Conservation (phyloP, 192 early-diverging fungal genomes). For the Coemansia sp. region DNA sequence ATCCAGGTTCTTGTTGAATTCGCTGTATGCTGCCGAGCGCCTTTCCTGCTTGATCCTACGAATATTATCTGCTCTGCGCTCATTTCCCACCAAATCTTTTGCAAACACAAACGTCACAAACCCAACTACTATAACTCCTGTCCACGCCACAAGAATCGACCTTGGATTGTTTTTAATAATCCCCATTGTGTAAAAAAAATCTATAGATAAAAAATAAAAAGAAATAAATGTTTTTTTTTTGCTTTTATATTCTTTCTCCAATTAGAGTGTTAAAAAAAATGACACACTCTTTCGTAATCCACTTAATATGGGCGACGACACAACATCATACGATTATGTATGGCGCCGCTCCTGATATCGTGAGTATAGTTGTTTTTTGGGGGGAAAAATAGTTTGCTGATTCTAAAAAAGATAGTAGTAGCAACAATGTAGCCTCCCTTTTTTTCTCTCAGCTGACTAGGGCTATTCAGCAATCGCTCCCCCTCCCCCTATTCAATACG, state of each 20-base stretch:
- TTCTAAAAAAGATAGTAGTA: neutral
- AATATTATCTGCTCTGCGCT: constrained; percentile 49
- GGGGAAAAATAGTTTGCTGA: neutral
- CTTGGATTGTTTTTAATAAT: constrained; percentile 51
- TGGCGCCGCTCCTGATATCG: too few relatives aligned
- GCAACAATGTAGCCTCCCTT: neutral
- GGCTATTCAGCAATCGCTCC: neutral
- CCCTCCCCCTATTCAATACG: neutral
- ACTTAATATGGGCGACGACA: neutral
- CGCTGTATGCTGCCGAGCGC: constrained; percentile 28
- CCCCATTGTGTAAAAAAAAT: constrained; percentile 22
- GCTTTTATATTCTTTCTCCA: neutral
- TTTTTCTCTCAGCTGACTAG: neutral
- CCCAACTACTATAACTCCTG: constrained; percentile 39
- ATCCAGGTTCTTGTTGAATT: constrained; percentile 23
- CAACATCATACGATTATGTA: neutral
- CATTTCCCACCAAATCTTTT: constrained; percentile 51
- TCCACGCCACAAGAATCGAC: constrained; percentile 47
- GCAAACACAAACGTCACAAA: constrained; percentile 42
- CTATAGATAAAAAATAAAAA: neutral
- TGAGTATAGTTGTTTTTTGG: neutral
- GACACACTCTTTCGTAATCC: neutral
- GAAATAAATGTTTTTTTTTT: neutral
- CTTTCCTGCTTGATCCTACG: constrained; percentile 52
- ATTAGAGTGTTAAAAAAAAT: neutral